These are phyloP conservation scores for Castanea crenata DNA, from an alignment of 306 rosid species.

Conservation along the genomic window DNA sequence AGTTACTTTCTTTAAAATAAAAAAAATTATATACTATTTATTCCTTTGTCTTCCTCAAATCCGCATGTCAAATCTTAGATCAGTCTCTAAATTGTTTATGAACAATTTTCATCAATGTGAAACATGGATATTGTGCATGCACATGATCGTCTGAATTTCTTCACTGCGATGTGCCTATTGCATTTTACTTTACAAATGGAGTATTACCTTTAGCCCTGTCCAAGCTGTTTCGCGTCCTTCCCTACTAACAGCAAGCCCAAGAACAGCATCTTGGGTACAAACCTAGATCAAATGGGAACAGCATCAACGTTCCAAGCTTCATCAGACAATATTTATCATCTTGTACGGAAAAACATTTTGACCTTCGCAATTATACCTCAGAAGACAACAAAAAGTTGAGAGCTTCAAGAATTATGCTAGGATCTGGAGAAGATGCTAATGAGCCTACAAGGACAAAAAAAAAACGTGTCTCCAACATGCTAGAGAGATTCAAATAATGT, in stretches of 20 bases:
- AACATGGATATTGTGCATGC: neutral
- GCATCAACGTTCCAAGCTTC: slow-evolving; percentile 28
- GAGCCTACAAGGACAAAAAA: slow-evolving; percentile 25
- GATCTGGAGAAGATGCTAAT: slow-evolving; percentile 41
- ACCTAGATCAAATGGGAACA: slow-evolving; percentile 43
- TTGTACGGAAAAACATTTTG: slow-evolving; percentile 1
- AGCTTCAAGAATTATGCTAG: slow-evolving; percentile 44
- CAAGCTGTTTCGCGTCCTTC: slow-evolving; percentile 85
- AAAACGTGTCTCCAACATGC: neutral
- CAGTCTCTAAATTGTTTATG: neutral
- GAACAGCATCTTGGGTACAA: slow-evolving; percentile 80
- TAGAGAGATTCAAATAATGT: neutral
- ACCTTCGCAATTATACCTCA: slow-evolving; percentile 27
- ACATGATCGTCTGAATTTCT: neutral
- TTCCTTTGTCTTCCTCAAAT: too few relatives aligned
- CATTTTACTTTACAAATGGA: slow-evolving; percentile 9
- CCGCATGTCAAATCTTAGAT: too few relatives aligned
- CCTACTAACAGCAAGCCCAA: slow-evolving; percentile 54
- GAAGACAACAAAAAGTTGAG: slow-evolving; percentile 45
- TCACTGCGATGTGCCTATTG: neutral
- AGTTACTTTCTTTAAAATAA: neutral
- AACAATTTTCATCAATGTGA: neutral
- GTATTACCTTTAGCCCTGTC: slow-evolving; percentile 76
- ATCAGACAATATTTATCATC: slow-evolving; percentile 8
- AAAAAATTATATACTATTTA: neutral